A percentile compares a stretch with the other conserved stretches of the same genome.
phyloP scores from a whole-genome alignment of 1,284 basidiomycete genomes.

The Lentinula novae-zelandiae region DNA sequence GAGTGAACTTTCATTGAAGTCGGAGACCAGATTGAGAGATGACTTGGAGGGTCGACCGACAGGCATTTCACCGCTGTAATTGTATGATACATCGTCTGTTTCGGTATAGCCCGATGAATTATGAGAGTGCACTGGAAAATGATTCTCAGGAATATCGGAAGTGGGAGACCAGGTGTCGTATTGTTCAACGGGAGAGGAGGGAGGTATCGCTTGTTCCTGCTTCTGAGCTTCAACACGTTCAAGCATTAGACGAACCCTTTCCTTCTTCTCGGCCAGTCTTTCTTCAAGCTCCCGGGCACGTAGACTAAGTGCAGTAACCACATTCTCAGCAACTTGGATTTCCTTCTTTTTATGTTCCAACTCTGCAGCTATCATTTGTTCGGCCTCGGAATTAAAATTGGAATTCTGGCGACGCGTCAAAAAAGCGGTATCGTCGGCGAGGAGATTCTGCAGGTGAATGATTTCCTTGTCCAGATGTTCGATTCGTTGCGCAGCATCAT shows the following conservation, averaged over 20 bases:
- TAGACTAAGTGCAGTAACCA: conserved; percentile 47
- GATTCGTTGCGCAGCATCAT: conserved; percentile 63
- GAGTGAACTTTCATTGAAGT: conserved; percentile 21
- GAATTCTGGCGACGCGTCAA: conserved; percentile 43
- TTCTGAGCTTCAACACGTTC: conserved; percentile 47
- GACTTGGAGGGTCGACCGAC: conserved; percentile 33
- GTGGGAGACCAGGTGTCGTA: conserved; percentile 10
- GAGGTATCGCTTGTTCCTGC: conserved; percentile 30
- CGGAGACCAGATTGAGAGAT: conserved; percentile 35
- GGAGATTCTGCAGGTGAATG: conserved; percentile 48
- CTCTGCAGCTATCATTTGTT: conserved; percentile 47
- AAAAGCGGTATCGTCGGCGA: conserved; percentile 48
- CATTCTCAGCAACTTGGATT: conserved; percentile 70
- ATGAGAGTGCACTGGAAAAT: background rate
- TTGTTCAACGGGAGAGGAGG: background rate
- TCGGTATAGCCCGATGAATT: background rate
- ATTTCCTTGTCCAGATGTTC: conserved; percentile 71
- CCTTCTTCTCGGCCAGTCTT: conserved; percentile 48
- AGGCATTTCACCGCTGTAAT: conserved; percentile 7
- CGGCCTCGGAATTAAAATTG: conserved; percentile 37
- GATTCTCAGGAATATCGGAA: background rate
- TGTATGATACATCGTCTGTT: background rate
- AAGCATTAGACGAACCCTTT: conserved; percentile 44
- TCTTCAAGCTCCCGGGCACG: conserved; percentile 61
- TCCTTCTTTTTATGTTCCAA: conserved; percentile 62